Evolutionary conservation across 2,329 filamentous ascomycete genomes (phyloP), one percentile per base, ranked within the genome.

Genomic region (Aspergillus sp.): DNA sequence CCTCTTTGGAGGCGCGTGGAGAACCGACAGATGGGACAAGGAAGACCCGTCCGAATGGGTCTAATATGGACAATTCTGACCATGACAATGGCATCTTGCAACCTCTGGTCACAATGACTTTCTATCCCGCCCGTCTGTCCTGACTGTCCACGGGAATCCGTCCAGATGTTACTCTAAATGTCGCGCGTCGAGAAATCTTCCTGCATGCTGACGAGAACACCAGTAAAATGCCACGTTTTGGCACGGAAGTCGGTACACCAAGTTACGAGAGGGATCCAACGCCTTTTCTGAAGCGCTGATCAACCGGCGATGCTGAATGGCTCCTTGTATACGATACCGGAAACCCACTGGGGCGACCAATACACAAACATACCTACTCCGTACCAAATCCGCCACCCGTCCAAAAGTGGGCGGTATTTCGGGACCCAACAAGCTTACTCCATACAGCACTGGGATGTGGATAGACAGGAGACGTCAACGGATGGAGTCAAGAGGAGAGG

Each of bases 201-300:
- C 56, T 53, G 48, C 47, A 51, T 21, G 40, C 41, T 32, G 42
- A 44, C 42, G 42, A 29, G 25, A 49, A 25, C 47, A 53, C 45
- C 49, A 47, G 32, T 54, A 44, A 10, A 29, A 53, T 56, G 53
- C 56, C 59, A 60, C 56, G 58, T 59, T 60, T 55, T 54, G 45
- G 51, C 47, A 50, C 50, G 43, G 49, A 47, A 48, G 50, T 38
- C 47, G 25, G 36, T 45, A 20, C 46, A 49, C 47, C 44, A 23
- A 40, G 25, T 50, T 43, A 21, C 47, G 46, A 34, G 41, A 25
- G 34, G n/a, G 29, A 29, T 45, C 21, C 32, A 36, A 21, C 14
- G n/a, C 46, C 20, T 31, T 31, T 20, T 46, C 7, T 42, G 40
- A 19, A 42, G 14, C 41, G 42, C 20, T 47, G 53, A 44, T 47